Base-by-base conservation (phyloP, 768 basidiomycete species). In the Auricularia cornea region DNA sequence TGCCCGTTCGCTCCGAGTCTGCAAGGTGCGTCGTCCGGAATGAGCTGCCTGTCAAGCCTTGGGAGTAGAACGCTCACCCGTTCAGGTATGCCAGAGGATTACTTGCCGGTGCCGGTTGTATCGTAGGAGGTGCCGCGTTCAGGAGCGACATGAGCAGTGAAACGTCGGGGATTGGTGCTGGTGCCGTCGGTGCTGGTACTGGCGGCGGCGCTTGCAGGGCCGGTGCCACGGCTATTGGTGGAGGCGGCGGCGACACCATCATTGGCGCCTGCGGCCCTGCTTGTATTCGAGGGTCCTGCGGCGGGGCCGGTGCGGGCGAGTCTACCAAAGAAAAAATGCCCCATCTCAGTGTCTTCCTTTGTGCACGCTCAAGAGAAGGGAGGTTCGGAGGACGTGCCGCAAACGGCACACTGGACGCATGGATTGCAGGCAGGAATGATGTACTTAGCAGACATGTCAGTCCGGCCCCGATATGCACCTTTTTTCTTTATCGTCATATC, bases 381-480 rank as follows among this genome's bases (percentile, higher is more conserved):
- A 38, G 35, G 35, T 10, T 38, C 16, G 10, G 35, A 38, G 35
- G 16, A 38, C 35, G 35, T 38, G 35, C 35, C 35, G 35, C 35
- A 38, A n/a, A 38, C 35, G 35, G 16, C 35, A 38, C 35, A 48
- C 4, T 48, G 44, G 44, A 48, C 12, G 44, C 30, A 77, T 87
- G 81, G 76, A 83, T 89, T 90, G 84, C 83, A 83, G 79, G 77
- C 77, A 74, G 75, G 76, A 76, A 78, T 38, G 35, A 38, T 79
- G 80, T 89, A 91, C 89, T 91, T 88, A 88, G 87, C 89, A 86
- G 86, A 86, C 81, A 85, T 77, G 80, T 59, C 74, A 73, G 67
- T 71, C 74, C 73, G 76, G 77, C 78, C 78, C 75, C 77, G 81
- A 86, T 91, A 92, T 83, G 89, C 90, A 94, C 91, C 92, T 92